Evolutionary conservation across 169 alveolate species (phyloP).

Genomic region (Cryptosporidium bovis): DNA sequence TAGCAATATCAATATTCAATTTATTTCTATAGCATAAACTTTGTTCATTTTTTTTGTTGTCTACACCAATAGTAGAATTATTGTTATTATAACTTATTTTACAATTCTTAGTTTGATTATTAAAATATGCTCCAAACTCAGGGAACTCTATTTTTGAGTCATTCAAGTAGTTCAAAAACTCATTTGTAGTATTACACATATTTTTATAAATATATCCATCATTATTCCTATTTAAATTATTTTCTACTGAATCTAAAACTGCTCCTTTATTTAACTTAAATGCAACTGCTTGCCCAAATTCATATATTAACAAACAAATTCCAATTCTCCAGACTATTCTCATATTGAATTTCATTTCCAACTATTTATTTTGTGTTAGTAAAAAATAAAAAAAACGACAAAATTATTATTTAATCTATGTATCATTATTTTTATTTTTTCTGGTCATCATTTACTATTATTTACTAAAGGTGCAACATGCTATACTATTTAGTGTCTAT

Average conservation of each 20-base stretch:
- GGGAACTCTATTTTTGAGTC: background rate
- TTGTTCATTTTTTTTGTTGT: too few species aligned
- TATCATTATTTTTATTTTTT: too few species aligned
- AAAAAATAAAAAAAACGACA: too few species aligned
- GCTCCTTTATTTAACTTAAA: background rate
- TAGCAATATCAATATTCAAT: background rate
- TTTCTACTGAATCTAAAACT: background rate
- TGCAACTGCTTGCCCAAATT: background rate
- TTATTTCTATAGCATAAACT: conserved; percentile 1
- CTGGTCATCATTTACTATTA: too few species aligned
- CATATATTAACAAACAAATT: background rate
- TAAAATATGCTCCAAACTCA: background rate
- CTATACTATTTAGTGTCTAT: too few species aligned
- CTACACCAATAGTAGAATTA: background rate
- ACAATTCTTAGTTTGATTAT: background rate
- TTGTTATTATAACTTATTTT: background rate
- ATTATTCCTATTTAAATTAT: background rate
- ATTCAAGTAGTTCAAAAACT: background rate
- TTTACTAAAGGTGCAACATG: too few species aligned
- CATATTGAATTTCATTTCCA: too few species aligned
- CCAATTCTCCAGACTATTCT: too few species aligned
- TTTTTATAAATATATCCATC: background rate
- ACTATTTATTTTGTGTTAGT: too few species aligned
- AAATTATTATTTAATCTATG: too few species aligned
- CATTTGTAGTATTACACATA: background rate